phyloP scores from a whole-genome alignment of 805 yeast species.

The Candida ficus region DNA sequence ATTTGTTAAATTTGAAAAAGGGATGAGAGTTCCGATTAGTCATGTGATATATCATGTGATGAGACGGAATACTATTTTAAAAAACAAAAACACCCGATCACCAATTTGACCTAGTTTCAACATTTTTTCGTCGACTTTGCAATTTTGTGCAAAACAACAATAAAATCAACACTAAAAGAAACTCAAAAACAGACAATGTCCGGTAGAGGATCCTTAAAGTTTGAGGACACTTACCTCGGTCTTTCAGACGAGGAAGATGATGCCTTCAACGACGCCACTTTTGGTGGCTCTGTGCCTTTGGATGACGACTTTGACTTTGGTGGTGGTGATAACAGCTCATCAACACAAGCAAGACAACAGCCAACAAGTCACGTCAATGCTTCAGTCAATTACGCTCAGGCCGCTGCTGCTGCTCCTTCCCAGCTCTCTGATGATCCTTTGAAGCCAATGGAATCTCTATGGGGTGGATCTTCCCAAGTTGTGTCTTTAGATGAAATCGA shows the following conservation, averaged over 20 bases:
- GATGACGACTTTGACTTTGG: conserved; percentile 67
- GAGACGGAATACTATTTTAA: no score
- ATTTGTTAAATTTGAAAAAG: background rate
- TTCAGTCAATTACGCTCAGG: conserved; percentile 37
- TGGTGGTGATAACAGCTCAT: conserved; percentile 18
- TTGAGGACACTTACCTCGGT: conserved; percentile 81
- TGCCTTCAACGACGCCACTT: conserved; percentile 75
- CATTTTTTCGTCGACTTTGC: background rate
- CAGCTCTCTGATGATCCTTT: conserved; percentile 34
- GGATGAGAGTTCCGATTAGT: background rate
- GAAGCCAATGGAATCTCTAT: conserved; percentile 68
- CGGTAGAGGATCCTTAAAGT: conserved; percentile 44
- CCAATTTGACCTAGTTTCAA: background rate
- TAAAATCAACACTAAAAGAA: background rate
- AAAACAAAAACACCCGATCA: background rate
- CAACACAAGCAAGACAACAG: conserved; percentile 1
- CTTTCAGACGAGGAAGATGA: conserved; percentile 70
- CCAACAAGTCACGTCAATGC: conserved; percentile 22
- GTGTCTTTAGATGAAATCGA: conserved; percentile 77
- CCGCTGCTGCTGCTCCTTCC: conserved; percentile 26
- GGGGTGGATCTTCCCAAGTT: conserved; percentile 38
- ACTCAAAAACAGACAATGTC: conserved; percentile 1
- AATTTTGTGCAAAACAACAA: background rate
- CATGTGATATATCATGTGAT: background rate
- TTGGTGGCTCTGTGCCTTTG: conserved; percentile 51